phyloP scores from a whole-genome alignment of 2,329 filamentous ascomycete genomes.

The Fusarium sublunatum region DNA sequence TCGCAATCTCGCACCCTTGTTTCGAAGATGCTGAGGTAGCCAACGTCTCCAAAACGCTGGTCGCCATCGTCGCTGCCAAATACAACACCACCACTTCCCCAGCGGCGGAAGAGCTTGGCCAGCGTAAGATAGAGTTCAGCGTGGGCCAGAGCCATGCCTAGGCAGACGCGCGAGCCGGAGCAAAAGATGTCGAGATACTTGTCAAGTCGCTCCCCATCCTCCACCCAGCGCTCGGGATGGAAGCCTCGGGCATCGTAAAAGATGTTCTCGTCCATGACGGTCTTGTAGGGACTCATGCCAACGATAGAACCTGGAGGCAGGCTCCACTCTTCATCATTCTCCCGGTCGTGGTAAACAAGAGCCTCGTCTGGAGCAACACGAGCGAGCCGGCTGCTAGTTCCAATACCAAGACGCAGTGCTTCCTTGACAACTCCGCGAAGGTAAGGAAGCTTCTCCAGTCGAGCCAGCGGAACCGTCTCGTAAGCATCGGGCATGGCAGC shows the following conservation, averaged over 20 bases:
- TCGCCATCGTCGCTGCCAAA: constrained; percentile 49
- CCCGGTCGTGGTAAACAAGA: constrained; percentile 46
- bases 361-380: constrained; percentile 58
- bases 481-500: constrained; percentile 49
- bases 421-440: constrained; percentile 64
- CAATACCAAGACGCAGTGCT: constrained; percentile 61
- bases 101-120: constrained; percentile 53
- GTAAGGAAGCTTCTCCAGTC: constrained; percentile 55
- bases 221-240: constrained; percentile 53
- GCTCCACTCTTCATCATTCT: constrained; percentile 44
- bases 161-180: constrained; percentile 51
- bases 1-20: constrained; percentile 51
- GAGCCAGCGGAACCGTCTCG: constrained; percentile 44
- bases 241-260: constrained; percentile 51
- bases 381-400: constrained; percentile 60
- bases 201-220: constrained; percentile 49
- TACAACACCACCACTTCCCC: constrained; percentile 51
- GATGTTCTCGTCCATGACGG: constrained; percentile 50
- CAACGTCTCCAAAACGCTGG: constrained; percentile 49
- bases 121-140: constrained; percentile 54
- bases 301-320: constrained; percentile 51
- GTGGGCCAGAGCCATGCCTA: constrained; percentile 54
- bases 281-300: constrained; percentile 54
- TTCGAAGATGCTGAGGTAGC: constrained; percentile 51
- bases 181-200: constrained; percentile 52